phyloP scores from a whole-genome alignment of 1,284 basidiomycete species.

The Athelia sp. region DNA sequence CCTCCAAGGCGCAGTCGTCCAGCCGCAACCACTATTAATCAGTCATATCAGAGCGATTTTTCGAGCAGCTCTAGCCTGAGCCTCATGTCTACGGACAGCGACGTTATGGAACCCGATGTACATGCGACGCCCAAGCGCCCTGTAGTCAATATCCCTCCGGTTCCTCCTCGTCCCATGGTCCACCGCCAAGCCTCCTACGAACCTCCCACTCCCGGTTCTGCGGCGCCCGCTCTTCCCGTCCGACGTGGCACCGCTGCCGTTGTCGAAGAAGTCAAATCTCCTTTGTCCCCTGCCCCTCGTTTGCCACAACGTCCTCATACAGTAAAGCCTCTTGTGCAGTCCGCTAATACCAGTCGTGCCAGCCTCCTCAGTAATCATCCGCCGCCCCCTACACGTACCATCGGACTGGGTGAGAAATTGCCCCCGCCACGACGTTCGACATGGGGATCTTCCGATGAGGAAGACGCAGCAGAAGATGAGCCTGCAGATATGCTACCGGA shows the following conservation, averaged over 20 bases:
- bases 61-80: constrained; percentile 24
- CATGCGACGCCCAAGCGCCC: constrained; percentile 5
- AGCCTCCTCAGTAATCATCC: constrained; percentile 43
- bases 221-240: constrained; percentile 6
- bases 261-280: constrained; percentile 14
- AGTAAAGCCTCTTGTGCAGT: constrained; percentile 22
- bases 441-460: constrained; percentile 40
- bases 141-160: not conserved
- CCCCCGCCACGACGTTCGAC: constrained; percentile 51
- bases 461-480: constrained; percentile 41
- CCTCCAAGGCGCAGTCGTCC: not conserved
- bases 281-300: constrained; percentile 6
- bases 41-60: constrained; percentile 7
- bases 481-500: constrained; percentile 69
- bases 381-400: constrained; percentile 70
- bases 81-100: constrained; percentile 21
- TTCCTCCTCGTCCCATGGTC: not conserved
- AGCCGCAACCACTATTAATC: constrained; percentile 2
- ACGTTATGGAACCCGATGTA: constrained; percentile 4
- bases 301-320: constrained; percentile 6
- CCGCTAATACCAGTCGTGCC: constrained; percentile 43
- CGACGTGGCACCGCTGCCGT: constrained; percentile 10
- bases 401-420: constrained; percentile 62
- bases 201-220: not conserved
- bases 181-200: not conserved